Evolutionary conservation across 805 yeast genomes (phyloP).

Genomic region (Komagataella ulmi): DNA sequence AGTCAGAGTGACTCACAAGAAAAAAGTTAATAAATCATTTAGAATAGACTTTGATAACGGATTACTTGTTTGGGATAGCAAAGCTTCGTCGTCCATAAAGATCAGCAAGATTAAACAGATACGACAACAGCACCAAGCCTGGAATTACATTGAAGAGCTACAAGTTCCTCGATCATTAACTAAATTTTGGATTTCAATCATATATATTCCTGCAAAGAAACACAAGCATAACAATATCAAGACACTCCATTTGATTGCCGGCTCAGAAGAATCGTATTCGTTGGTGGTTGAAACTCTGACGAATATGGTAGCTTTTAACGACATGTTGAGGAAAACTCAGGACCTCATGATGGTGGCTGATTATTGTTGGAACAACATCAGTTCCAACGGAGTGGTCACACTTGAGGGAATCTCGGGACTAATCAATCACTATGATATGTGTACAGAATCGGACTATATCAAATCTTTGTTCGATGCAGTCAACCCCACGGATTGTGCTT

Average conservation of each 20-base stretch:
- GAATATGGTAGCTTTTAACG: constrained; percentile 41
- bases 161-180: constrained; percentile 55
- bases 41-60: constrained; percentile 43
- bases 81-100: constrained; percentile 26
- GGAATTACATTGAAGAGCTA: constrained; percentile 77
- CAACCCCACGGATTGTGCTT: constrained; percentile 32
- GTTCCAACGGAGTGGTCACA: constrained; percentile 25
- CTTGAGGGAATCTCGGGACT: constrained; percentile 60
- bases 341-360: constrained; percentile 27
- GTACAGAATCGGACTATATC: constrained; percentile 44
- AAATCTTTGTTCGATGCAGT: constrained; percentile 36
- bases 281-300: constrained; percentile 40
- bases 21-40: constrained; percentile 45
- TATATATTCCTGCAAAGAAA: constrained; percentile 37
- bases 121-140: constrained; percentile 57
- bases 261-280: constrained; percentile 35
- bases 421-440: constrained; percentile 57
- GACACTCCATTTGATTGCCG: constrained; percentile 68
- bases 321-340: constrained; percentile 38
- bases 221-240: constrained; percentile 50
- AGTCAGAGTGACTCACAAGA: constrained; percentile 57
- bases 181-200: constrained; percentile 67
- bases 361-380: constrained; percentile 46
- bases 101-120: constrained; percentile 57
- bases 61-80: constrained; percentile 42